These are phyloP conservation scores for Gaultheria prostrata DNA, from an alignment of 148 eudicot genomes.

Conservation along the genomic window DNA sequence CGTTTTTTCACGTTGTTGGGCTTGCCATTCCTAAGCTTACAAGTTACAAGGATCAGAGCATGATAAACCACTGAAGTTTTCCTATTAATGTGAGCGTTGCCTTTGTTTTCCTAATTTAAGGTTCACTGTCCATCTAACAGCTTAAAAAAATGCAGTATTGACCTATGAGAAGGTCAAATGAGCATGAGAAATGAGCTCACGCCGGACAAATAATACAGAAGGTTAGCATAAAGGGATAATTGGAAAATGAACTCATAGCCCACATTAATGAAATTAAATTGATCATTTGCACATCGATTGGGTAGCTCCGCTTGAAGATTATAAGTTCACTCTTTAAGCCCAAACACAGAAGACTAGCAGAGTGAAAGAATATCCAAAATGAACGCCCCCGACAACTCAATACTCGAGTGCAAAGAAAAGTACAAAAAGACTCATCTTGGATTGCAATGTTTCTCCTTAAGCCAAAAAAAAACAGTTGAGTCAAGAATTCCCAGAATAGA, in stretches of 20 bases:
- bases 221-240: not conserved
- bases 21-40: slow-evolving; percentile 83
- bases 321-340: not conserved
- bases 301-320: not conserved
- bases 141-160: not conserved
- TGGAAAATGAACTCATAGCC: not conserved
- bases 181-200: not conserved
- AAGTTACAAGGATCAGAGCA: slow-evolving; percentile 19
- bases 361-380: not conserved
- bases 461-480: not conserved
- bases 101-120: not conserved
- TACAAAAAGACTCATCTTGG: not conserved
- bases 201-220: not conserved
- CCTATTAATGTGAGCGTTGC: not conserved
- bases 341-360: not conserved
- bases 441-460: not conserved
- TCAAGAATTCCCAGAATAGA: not conserved
- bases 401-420: not conserved
- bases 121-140: not conserved
- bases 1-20: slow-evolving; percentile 72
- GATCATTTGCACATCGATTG: not conserved
- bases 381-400: not conserved
- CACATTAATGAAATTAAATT: not conserved
- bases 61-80: not conserved
- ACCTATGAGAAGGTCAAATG: not conserved